Evolutionary conservation across 1,284 basidiomycete genomes (phyloP).

Genomic region (Cryptococcus sp.): DNA sequence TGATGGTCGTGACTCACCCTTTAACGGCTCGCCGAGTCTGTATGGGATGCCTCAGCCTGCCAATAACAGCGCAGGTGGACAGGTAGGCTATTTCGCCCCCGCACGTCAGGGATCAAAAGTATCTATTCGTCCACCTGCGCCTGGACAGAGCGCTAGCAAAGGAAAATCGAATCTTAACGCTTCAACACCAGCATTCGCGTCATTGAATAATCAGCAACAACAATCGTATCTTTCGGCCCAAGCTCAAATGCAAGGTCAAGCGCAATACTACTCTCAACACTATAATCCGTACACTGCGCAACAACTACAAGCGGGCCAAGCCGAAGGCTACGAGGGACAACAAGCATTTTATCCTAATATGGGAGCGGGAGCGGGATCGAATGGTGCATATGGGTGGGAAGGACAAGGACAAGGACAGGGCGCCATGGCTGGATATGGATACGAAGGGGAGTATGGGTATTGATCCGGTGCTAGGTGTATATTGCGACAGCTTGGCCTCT

Average conservation of each 20-base stretch:
- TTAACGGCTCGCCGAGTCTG: conserved; percentile 18
- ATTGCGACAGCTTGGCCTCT: no score
- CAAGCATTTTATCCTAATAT: not conserved
- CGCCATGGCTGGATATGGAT: conserved; percentile 16
- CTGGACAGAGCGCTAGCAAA: conserved; percentile 4
- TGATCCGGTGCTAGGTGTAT: conserved; percentile 5
- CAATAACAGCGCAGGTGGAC: not conserved
- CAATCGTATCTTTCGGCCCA: not conserved
- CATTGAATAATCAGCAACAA: not conserved
- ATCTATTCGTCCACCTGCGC: conserved; percentile 28
- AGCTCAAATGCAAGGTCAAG: conserved; percentile 2
- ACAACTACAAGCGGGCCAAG: not conserved
- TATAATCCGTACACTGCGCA: conserved; percentile 14
- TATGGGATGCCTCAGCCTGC: conserved; percentile 12
- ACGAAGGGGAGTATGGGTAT: conserved; percentile 31
- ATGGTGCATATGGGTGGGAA: conserved; percentile 2
- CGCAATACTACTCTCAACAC: conserved; percentile 16
- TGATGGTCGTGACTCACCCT: conserved; percentile 29
- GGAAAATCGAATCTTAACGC: no score
- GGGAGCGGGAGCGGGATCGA: not conserved
- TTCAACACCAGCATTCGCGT: no score
- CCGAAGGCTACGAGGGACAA: not conserved
- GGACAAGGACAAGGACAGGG: conserved; percentile 1
- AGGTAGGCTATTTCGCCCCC: conserved; percentile 34
- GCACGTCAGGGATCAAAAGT: conserved; percentile 33